These are phyloP conservation scores for Nymphaea thermarum DNA, from an alignment of 164 flowering plant genomes.

Conservation along the genomic window DNA sequence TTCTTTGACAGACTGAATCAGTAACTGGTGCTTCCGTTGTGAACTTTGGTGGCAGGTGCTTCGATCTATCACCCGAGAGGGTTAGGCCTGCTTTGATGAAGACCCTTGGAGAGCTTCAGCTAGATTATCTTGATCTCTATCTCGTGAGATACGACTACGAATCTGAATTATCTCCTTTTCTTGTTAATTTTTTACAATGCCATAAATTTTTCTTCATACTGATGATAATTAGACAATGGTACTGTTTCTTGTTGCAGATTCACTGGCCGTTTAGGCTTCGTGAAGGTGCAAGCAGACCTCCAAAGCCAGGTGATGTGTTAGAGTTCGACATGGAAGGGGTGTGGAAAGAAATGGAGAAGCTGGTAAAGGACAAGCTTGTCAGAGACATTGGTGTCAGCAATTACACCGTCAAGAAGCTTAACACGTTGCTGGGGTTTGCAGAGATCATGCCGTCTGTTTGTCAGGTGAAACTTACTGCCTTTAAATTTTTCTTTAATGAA, in stretches of 20 bases:
- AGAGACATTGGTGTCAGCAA: slow-evolving; percentile 42
- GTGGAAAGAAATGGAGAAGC: slow-evolving; percentile 55
- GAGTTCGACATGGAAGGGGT: slow-evolving; percentile 55
- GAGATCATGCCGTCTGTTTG: slow-evolving; percentile 39
- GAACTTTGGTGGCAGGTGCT: neutral
- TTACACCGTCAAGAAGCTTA: slow-evolving; percentile 34
- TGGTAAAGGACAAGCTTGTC: slow-evolving; percentile 27
- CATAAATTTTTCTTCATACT: neutral
- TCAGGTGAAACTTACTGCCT: slow-evolving; percentile 22
- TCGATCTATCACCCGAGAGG: slow-evolving; percentile 24
- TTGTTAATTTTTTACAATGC: neutral
- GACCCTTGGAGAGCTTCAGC: slow-evolving; percentile 42
- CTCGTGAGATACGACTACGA: slow-evolving; percentile 16
- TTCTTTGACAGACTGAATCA: too few species aligned
- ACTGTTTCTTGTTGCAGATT: slow-evolving; percentile 16
- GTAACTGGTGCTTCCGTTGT: too few species aligned
- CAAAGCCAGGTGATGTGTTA: slow-evolving; percentile 28
- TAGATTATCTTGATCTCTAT: slow-evolving; percentile 51
- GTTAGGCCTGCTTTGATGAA: slow-evolving; percentile 31
- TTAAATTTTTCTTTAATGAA: neutral
- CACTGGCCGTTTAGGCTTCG: slow-evolving; percentile 52
- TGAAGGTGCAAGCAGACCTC: slow-evolving; percentile 38
- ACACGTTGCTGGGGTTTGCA: slow-evolving; percentile 29
- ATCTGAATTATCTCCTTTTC: neutral
- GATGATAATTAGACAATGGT: neutral